These are phyloP conservation scores for Calophaca sinica DNA, from an alignment of 306 rosid species.

Conservation along the genomic window DNA sequence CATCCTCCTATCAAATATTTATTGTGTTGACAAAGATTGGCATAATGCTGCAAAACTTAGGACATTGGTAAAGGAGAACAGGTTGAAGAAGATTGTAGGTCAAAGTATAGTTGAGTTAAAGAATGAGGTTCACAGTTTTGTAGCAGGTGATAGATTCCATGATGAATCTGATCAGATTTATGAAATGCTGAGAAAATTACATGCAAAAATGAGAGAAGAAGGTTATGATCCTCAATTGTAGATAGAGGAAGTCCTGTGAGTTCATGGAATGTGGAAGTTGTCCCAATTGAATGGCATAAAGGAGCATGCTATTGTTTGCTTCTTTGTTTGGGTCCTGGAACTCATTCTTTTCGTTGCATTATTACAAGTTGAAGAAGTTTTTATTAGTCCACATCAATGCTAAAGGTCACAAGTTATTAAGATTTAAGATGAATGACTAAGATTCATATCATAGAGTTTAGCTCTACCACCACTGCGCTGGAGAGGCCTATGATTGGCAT, in stretches of 20 bases:
- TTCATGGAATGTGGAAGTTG: constrained; percentile 9
- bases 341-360: not conserved
- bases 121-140: constrained; percentile 60
- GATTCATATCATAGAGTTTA: constrained; percentile 5
- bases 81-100: constrained; percentile 66
- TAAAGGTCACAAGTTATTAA: not conserved
- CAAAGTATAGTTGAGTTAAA: constrained; percentile 63
- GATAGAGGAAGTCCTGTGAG: constrained; percentile 29
- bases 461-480: not conserved
- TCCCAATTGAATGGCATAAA: not conserved
- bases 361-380: not conserved
- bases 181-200: constrained; percentile 61
- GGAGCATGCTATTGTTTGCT: constrained; percentile 3
- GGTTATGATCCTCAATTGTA: constrained; percentile 41
- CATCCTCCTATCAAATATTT: constrained; percentile 71
- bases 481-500: not conserved
- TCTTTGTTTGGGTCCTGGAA: constrained; percentile 8
- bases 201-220: constrained; percentile 61
- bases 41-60: constrained; percentile 65
- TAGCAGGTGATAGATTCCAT: constrained; percentile 60
- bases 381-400: not conserved
- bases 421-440: constrained; percentile 5
- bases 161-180: constrained; percentile 55
- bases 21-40: constrained; percentile 72
- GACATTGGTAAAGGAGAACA: constrained; percentile 61